phyloP scores from a whole-genome alignment of 805 yeast species.

The Metschnikowia colocasiae region DNA sequence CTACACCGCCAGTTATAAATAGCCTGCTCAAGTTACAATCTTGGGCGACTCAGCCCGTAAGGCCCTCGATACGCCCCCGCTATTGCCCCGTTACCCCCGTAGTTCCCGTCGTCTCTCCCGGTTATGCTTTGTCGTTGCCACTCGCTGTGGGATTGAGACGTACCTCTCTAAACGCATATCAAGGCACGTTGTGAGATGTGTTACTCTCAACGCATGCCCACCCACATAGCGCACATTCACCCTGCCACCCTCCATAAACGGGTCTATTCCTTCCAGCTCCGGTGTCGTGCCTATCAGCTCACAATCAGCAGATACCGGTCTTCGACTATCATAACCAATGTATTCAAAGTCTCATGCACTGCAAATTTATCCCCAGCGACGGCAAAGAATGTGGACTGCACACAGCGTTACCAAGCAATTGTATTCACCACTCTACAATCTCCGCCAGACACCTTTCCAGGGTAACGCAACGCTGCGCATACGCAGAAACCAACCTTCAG shows the following conservation, averaged over 20 bases:
- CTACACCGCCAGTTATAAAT: not conserved
- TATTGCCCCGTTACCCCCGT: not conserved
- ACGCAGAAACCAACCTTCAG: not conserved
- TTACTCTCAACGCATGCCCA: not conserved
- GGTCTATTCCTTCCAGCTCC: not conserved
- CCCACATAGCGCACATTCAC: not conserved
- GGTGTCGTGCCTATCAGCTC: not conserved
- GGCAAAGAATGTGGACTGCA: not conserved
- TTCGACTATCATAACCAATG: not conserved
- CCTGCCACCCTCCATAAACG: not conserved
- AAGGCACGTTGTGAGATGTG: not conserved
- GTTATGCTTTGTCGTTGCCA: not conserved
- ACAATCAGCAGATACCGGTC: not conserved
- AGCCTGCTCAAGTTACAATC: not conserved
- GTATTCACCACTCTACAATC: not conserved
- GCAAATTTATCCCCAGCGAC: not conserved
- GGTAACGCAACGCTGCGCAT: conserved; percentile 4
- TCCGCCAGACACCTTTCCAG: not conserved
- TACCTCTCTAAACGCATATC: not conserved
- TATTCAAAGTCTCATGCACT: not conserved
- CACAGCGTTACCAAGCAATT: not conserved
- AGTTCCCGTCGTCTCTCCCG: not conserved
- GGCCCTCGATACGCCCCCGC: not conserved
- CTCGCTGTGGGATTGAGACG: not conserved
- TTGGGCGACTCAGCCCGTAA: not conserved